phyloP scores from a whole-genome alignment of 768 basidiomycete species.

The Coprinopsis marcescibilis region DNA sequence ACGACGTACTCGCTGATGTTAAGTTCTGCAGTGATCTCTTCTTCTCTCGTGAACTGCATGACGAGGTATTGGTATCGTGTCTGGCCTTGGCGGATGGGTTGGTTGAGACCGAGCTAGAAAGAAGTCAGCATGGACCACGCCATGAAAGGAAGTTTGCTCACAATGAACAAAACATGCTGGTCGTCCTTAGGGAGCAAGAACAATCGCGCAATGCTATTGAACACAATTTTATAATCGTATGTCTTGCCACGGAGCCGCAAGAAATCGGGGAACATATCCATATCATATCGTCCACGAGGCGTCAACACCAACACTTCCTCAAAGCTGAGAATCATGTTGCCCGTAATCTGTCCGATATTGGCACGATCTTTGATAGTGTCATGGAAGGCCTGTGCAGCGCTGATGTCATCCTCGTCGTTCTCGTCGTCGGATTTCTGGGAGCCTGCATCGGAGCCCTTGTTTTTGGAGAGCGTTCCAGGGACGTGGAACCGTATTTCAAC shows the following conservation, averaged over 20 bases:
- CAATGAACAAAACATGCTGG: constrained; percentile 91
- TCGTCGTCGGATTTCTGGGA: constrained; percentile 71
- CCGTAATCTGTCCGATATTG: constrained; percentile 85
- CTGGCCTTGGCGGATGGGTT: constrained; percentile 95
- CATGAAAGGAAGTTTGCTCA: constrained; percentile 32
- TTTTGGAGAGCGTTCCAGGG: constrained; percentile 64
- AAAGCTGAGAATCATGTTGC: constrained; percentile 90
- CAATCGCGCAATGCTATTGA: constrained; percentile 77
- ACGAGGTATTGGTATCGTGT: constrained; percentile 97
- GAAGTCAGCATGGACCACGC: constrained; percentile 3
- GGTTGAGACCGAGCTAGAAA: constrained; percentile 76
- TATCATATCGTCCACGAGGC: constrained; percentile 93
- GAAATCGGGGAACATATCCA: constrained; percentile 97
- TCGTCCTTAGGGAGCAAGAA: constrained; percentile 98
- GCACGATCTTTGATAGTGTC: constrained; percentile 95
- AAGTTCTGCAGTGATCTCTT: constrained; percentile 93
- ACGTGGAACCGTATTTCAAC: constrained; percentile 96
- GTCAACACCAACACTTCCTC: constrained; percentile 93
- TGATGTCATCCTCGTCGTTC: constrained; percentile 73
- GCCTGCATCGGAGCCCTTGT: constrained; percentile 66
- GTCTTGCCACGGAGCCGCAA: constrained; percentile 95
- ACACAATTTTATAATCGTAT: constrained; percentile 97
- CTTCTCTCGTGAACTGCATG: constrained; percentile 96
- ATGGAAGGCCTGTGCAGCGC: constrained; percentile 95
- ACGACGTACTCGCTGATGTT: constrained; percentile 82